Conservation (phyloP, 2,329 filamentous ascomycete species). For the Fusarium sterilihyphosum region DNA sequence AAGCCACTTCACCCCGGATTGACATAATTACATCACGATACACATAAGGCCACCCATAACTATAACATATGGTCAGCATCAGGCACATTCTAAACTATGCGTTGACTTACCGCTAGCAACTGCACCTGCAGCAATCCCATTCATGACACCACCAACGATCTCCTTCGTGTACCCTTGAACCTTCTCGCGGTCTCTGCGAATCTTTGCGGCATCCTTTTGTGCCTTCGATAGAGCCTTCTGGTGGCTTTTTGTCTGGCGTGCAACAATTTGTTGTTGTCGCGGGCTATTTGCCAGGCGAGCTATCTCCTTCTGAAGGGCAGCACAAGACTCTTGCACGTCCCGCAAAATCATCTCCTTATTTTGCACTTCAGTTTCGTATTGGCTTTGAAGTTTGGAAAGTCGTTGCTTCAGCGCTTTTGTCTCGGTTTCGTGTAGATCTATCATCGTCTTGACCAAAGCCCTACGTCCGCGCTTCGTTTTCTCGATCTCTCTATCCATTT, state of each 20-base stretch:
- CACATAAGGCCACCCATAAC: neutral
- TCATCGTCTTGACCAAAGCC: neutral
- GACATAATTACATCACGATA: neutral
- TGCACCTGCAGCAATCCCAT: neutral
- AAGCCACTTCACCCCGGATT: no score
- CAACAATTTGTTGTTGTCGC: neutral
- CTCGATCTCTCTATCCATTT: neutral
- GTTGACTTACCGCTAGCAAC: neutral
- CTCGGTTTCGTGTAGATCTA: neutral
- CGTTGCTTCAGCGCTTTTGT: neutral
- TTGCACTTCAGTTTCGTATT: neutral
- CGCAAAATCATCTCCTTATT: neutral
- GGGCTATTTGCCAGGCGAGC: neutral
- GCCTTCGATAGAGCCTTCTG: neutral
- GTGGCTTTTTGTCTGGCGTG: neutral
- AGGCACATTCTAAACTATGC: neutral
- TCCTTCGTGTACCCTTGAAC: neutral
- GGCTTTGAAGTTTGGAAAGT: neutral
- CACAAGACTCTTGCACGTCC: neutral
- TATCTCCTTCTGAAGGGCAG: neutral
- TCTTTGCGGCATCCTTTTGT: neutral
- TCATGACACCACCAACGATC: neutral
- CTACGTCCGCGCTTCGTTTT: neutral
- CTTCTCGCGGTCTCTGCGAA: neutral
- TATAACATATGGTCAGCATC: neutral